Evolutionary conservation across 2,329 filamentous ascomycete genomes (phyloP).

Genomic region (Ambrosiella xylebori): DNA sequence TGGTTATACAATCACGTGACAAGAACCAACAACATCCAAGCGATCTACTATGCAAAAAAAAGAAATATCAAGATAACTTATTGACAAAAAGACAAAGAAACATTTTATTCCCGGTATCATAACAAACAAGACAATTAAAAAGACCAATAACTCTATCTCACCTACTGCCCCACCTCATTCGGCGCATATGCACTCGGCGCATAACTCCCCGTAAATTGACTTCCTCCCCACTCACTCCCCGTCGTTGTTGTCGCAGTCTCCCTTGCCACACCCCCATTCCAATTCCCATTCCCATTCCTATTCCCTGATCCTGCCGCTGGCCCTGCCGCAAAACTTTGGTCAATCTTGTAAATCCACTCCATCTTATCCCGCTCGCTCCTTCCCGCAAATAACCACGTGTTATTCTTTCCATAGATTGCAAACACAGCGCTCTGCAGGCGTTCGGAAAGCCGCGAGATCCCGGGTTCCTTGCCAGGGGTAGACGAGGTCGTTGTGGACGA

Average conservation of each 20-base stretch:
- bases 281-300: not conserved
- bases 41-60: no score
- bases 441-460: slow-evolving; percentile 37
- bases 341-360: slow-evolving; percentile 92
- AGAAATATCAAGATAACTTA: no score
- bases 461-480: slow-evolving; percentile 19
- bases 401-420: slow-evolving; percentile 84
- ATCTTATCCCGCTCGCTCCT: slow-evolving; percentile 81
- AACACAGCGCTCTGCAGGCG: slow-evolving; percentile 59
- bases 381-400: slow-evolving; percentile 88
- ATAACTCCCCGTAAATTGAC: slow-evolving; percentile 5
- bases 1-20: no score
- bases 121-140: no score
- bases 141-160: not conserved
- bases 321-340: slow-evolving; percentile 45
- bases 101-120: no score
- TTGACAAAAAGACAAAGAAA: no score
- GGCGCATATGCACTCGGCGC: slow-evolving; percentile 3
- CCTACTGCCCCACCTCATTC: not conserved
- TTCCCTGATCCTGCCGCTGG: not conserved
- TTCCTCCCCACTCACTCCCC: not conserved
- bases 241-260: not conserved
- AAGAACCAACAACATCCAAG: no score
- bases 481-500: not conserved
- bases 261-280: not conserved